These are phyloP conservation scores for Populus deltoides DNA, from an alignment of 345 rosid species.

Conservation along the genomic window DNA sequence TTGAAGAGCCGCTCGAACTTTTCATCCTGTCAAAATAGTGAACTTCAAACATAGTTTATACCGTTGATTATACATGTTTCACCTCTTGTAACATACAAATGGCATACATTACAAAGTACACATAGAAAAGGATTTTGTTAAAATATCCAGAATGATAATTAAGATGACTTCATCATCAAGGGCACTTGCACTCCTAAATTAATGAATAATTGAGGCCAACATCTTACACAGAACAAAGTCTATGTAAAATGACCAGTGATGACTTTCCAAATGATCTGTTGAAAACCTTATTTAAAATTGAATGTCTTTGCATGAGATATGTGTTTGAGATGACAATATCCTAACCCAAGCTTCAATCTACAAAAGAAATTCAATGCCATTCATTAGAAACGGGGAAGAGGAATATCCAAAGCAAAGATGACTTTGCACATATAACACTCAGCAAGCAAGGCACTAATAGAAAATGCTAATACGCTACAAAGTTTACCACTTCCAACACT, in stretches of 20 bases:
- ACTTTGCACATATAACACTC: too few relatives aligned
- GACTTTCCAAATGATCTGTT: not conserved
- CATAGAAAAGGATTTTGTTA: not conserved
- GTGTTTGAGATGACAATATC: not conserved
- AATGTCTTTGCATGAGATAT: too few relatives aligned
- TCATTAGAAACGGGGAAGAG: too few relatives aligned
- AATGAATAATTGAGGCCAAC: not conserved
- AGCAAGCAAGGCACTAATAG: too few relatives aligned
- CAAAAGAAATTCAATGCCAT: not conserved
- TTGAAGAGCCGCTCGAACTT: conserved; percentile 74
- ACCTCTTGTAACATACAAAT: not conserved
- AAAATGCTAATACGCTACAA: too few relatives aligned
- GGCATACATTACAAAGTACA: not conserved
- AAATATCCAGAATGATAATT: not conserved
- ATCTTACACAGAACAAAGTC: not conserved
- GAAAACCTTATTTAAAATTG: too few relatives aligned
- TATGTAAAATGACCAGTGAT: not conserved
- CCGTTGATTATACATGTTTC: not conserved
- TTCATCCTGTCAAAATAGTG: conserved; percentile 60
- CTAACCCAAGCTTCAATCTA: not conserved
- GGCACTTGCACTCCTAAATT: not conserved
- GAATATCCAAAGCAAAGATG: too few relatives aligned
- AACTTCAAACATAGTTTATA: not conserved
- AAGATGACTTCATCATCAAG: not conserved
- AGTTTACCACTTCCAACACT: too few relatives aligned